Evolutionary conservation across 176 grass and related monocot species (phyloP).

Genomic region (Bonia amplexicaulis): DNA sequence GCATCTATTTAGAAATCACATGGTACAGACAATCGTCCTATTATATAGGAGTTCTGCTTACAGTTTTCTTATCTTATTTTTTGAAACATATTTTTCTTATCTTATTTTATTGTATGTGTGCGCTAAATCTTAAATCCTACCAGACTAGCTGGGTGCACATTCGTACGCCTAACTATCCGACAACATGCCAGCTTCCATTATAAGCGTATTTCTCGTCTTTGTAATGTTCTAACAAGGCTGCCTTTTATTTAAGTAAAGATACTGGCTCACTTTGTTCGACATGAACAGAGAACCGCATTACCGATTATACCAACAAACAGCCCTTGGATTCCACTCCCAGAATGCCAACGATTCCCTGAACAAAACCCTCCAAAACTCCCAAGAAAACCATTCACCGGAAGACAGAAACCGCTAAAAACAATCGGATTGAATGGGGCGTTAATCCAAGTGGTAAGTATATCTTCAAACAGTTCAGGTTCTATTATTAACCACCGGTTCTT

Average conservation of each 20-base stretch:
- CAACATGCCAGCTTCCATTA: too few relatives aligned
- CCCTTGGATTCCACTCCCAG: slow-evolving; percentile 41
- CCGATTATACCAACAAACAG: not conserved
- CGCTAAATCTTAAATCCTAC: too few relatives aligned
- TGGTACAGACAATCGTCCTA: not conserved
- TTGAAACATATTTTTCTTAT: too few relatives aligned
- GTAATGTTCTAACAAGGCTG: not conserved
- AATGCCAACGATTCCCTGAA: slow-evolving; percentile 26
- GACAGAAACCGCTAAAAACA: too few relatives aligned
- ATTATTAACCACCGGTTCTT: not conserved
- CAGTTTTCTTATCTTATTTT: not conserved
- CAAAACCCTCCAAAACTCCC: slow-evolving; percentile 36
- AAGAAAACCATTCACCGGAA: not conserved
- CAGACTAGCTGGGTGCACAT: too few relatives aligned
- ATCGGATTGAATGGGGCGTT: too few relatives aligned
- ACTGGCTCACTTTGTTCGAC: not conserved
- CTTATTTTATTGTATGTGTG: too few relatives aligned
- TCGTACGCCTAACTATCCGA: too few relatives aligned
- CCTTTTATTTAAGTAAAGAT: not conserved
- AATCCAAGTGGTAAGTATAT: not conserved
- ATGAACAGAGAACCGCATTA: not conserved
- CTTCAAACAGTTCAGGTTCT: not conserved
- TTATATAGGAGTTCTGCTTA: not conserved
- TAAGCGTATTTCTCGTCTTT: not conserved
- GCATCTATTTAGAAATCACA: not conserved